Evolutionary conservation across 208 protist genomes (phyloP).

Genomic region (Leishmania lainsoni): DNA sequence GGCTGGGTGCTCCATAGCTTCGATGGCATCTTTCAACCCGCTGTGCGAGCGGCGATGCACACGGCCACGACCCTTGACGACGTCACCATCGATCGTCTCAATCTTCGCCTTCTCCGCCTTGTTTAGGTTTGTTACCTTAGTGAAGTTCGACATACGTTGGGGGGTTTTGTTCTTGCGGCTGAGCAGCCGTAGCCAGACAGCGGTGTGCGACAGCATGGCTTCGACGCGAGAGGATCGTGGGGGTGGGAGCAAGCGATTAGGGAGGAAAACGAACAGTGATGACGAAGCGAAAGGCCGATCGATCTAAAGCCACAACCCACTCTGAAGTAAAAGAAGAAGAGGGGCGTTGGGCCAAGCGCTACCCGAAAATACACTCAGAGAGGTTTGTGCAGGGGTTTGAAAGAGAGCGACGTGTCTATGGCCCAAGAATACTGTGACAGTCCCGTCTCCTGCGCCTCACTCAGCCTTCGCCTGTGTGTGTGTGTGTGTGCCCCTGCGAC

Average conservation of each 20-base stretch:
- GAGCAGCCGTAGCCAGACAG: conserved; percentile 49
- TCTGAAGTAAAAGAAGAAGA: not conserved
- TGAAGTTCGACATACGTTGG: conserved; percentile 78
- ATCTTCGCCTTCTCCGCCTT: conserved; percentile 77
- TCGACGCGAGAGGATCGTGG: not conserved
- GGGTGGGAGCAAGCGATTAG: not conserved
- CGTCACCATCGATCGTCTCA: conserved; percentile 79
- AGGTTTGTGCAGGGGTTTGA: not conserved
- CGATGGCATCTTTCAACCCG: conserved; percentile 80
- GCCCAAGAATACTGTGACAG: not conserved
- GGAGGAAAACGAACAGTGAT: not conserved
- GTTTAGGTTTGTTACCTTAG: conserved; percentile 80
- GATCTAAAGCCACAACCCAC: not conserved
- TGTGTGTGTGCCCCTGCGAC: not conserved
- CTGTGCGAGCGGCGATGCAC: conserved; percentile 82
- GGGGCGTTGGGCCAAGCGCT: not conserved
- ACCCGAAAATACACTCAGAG: not conserved
- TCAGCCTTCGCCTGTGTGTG: not conserved
- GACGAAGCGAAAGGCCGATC: too few relatives aligned
- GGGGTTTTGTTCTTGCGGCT: conserved; percentile 64
- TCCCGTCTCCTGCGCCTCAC: not conserved
- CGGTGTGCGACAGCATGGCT: conserved; percentile 50
- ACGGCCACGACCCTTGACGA: conserved; percentile 85
- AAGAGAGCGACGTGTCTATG: not conserved
- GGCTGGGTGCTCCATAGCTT: conserved; percentile 87